Conservation (phyloP, 2,329 filamentous ascomycete genomes). For the Nemania sp. region DNA sequence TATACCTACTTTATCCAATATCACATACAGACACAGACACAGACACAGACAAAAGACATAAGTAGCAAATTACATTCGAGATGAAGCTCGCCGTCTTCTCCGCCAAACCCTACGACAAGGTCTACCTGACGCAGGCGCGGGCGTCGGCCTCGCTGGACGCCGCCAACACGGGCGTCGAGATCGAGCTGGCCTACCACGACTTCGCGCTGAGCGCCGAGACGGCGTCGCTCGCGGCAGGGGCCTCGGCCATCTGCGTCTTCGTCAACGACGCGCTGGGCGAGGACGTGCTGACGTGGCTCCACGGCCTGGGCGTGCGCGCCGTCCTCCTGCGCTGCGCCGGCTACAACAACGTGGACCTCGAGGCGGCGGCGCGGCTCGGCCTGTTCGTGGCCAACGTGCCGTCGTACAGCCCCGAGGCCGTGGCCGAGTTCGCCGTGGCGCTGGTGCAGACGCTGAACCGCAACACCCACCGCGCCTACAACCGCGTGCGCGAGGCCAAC, state of each 20-base stretch:
- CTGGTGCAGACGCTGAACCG: slow-evolving; percentile 70
- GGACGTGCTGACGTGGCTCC: slow-evolving; percentile 56
- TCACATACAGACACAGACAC: no score
- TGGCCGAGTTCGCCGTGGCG: slow-evolving; percentile 71
- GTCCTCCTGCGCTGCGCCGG: slow-evolving; percentile 70
- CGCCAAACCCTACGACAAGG: slow-evolving; percentile 65
- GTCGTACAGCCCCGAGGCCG: slow-evolving; percentile 70
- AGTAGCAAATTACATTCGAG: neutral
- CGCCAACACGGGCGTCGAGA: slow-evolving; percentile 36
- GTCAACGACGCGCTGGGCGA: slow-evolving; percentile 65
- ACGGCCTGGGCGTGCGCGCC: slow-evolving; percentile 55
- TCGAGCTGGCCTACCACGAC: slow-evolving; percentile 62
- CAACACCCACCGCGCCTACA: slow-evolving; percentile 69
- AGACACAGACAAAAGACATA: no score
- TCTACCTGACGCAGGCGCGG: slow-evolving; percentile 54
- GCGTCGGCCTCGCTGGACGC: slow-evolving; percentile 38
- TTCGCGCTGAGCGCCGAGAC: slow-evolving; percentile 62
- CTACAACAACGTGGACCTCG: slow-evolving; percentile 69
- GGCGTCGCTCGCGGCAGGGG: slow-evolving; percentile 55
- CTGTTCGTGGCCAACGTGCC: slow-evolving; percentile 70
- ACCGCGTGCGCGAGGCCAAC: slow-evolving; percentile 70
- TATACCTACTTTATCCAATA: no score
- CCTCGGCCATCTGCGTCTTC: slow-evolving; percentile 67
- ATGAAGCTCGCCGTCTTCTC: slow-evolving; percentile 66
- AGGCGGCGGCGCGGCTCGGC: slow-evolving; percentile 55